phyloP scores from a whole-genome alignment of 208 protist species.

The Leishmania guyanensis region DNA sequence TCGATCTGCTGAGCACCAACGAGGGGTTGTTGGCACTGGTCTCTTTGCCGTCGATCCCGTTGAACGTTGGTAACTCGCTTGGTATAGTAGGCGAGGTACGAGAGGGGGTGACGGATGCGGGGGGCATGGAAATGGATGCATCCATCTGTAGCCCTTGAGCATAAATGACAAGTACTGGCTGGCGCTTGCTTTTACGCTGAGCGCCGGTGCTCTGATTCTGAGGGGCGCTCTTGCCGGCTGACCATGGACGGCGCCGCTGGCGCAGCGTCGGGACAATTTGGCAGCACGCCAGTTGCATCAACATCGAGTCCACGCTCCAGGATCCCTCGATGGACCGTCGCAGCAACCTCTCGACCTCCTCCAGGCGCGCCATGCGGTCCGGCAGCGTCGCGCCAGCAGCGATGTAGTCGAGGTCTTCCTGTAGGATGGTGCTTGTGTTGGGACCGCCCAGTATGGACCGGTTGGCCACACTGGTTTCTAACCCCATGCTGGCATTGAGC shows the following conservation, averaged over 20 bases:
- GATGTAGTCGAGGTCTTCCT: constrained; percentile 58
- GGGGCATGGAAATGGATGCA: constrained; percentile 15
- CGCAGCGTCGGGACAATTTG: constrained; percentile 80
- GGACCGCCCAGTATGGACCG: not conserved
- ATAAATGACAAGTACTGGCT: constrained; percentile 64
- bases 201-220: not conserved
- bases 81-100: not conserved
- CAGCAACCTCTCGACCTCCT: constrained; percentile 61
- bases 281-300: constrained; percentile 54
- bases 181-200: not conserved
- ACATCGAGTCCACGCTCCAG: constrained; percentile 57
- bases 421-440: constrained; percentile 18
- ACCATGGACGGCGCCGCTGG: constrained; percentile 38
- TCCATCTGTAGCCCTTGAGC: constrained; percentile 59
- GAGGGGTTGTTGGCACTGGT: constrained; percentile 9
- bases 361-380: constrained; percentile 55
- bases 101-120: not conserved
- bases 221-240: not conserved
- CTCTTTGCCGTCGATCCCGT: constrained; percentile 11
- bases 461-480: not conserved
- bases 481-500: constrained; percentile 1
- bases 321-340: constrained; percentile 65
- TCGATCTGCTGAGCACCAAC: constrained; percentile 10
- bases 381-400: constrained; percentile 32
- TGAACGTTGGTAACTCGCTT: constrained; percentile 25